These are phyloP conservation scores for Phytopythium oedochilum DNA, from an alignment of 352 stramenopile genomes.

Conservation along the genomic window DNA sequence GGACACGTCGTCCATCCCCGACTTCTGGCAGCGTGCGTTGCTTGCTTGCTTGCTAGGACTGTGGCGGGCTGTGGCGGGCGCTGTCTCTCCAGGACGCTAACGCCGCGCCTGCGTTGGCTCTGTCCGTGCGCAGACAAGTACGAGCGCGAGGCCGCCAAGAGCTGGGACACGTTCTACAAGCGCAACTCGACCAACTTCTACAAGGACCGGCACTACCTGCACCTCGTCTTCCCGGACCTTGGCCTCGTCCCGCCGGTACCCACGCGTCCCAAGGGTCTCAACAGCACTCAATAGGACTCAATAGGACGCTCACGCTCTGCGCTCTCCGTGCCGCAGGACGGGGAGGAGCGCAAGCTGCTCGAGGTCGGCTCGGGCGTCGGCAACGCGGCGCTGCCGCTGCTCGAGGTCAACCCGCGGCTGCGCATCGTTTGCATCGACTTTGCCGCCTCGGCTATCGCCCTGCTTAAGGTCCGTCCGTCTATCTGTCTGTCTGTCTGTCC, in stretches of 20 bases:
- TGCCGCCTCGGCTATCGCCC: slow-evolving; percentile 85
- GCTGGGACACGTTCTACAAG: slow-evolving; percentile 95
- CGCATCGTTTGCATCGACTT: slow-evolving; percentile 93
- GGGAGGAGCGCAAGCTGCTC: slow-evolving; percentile 66
- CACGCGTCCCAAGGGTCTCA: too few species aligned
- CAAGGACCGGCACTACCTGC: slow-evolving; percentile 94
- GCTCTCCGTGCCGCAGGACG: slow-evolving; percentile 5
- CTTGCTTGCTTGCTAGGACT: too few species aligned
- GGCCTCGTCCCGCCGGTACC: slow-evolving; percentile 44
- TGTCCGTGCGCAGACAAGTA: slow-evolving; percentile 53
- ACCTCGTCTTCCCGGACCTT: slow-evolving; percentile 89
- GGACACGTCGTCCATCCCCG: slow-evolving; percentile 74
- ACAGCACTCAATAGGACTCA: too few species aligned
- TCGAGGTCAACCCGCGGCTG: slow-evolving; percentile 88
- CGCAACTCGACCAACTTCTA: slow-evolving; percentile 94
- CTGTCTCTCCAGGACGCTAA: too few species aligned
- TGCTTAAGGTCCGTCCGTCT: slow-evolving; percentile 74
- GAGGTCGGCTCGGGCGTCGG: slow-evolving; percentile 95
- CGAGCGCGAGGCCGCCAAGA: slow-evolving; percentile 76
- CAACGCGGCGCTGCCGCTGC: slow-evolving; percentile 92
- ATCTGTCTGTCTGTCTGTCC: slow-evolving; percentile 6
- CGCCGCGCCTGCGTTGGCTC: not conserved
- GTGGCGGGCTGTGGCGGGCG: too few species aligned
- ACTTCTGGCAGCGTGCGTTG: slow-evolving; percentile 71
- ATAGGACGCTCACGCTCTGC: too few species aligned